Base-by-base conservation (phyloP, 164 flowering plant genomes). In the Warburgia ugandensis region DNA sequence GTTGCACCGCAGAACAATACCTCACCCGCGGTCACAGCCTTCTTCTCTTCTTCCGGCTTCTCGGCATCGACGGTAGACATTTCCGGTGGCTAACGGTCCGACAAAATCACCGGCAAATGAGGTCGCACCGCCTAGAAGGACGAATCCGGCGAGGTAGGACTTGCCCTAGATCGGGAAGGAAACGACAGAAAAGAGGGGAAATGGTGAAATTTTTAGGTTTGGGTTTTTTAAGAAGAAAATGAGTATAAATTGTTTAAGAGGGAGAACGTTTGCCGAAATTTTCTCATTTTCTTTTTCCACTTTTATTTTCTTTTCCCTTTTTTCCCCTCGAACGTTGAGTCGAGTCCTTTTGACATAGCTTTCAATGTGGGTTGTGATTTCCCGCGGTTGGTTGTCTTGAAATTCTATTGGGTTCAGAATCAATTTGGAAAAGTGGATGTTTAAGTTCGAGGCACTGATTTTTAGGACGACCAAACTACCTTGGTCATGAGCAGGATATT, bases 1-100 rank as follows among this genome's bases (percentile, higher is more conserved):
- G 96, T 92, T 4, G 68, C 73, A 2, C 99, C 99, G 60, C 99
- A 92, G 58, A 77, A 89, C 68, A 88, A 61, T 10, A 89, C 56
- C 86, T 94, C 99, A 17, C 99, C 97, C 6, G 77, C 76, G 41
- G 23, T 47, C 68, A 45, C 61, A 45, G 29, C 65, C 45, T 22
- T 36, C 56, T 68, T 66, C 75, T 55, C 71, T 52, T 67, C 69
- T 45, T 48, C 74, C 26, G 30, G 63, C 68, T 63, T 56, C 65
- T 62, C 76, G 23, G 56, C 63, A 30, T 59, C 83, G 6, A 12
- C 36, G 10, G 38, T 64, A 46, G 79, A 36, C 83, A 72, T 72
- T 62, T 48, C 40, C 16, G n/a, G 32, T 19, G 11, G 37, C 22
- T 16, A 48, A 25, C 32, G 32, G 23, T 19, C 8, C 29, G 55